Base-by-base conservation (phyloP, 169 alveolate species). In the Plasmodium blacklocki region DNA sequence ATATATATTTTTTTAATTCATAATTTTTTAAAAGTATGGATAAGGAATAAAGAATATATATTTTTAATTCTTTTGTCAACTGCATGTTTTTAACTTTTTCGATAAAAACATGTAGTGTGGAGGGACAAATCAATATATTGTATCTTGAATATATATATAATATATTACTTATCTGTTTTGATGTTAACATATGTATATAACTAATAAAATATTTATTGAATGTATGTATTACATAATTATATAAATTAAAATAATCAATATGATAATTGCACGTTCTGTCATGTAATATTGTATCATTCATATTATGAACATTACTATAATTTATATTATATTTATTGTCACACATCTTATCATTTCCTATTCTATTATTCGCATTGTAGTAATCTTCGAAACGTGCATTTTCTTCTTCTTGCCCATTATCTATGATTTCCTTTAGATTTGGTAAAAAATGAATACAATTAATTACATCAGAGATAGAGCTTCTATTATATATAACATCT, bases 391-490 rank as follows among this genome's bases (percentile, higher is more conserved):
- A 45, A 23, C 45, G n/a, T 21, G 52, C 45, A 29, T 14, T 43
- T 18, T 32, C 26, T 23, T 15, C 14, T 0, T 70, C 78, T 8
- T 62, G 18, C 29, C 4, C 45, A 32, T 45, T 73, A 54, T 83
- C 91, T 26, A 83, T 56, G 19, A 52, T 49, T 19, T 83, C 74
- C 45, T 83, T 83, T 47, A 83, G 58, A 15, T 14, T 68, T 11
- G 91, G 91, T 67, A 83, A 83, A 68, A 83, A 83, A 68, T 83
- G 91, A 56, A 83, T 73, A 52, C 91, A 83, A 29, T 71, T 83
- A 68, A 83, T 83, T 9, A 83, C 91, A 15, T 83, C 91, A 23
- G 32, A 21, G 50, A 83, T 63, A 3, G 67, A 56, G 23, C 91
- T 83, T 70, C 21, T 67, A 14, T 83, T 73, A 32, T 32, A 32